These are phyloP conservation scores for Otatea glauca DNA, from an alignment of 176 grass and related monocot genomes.

Conservation along the genomic window DNA sequence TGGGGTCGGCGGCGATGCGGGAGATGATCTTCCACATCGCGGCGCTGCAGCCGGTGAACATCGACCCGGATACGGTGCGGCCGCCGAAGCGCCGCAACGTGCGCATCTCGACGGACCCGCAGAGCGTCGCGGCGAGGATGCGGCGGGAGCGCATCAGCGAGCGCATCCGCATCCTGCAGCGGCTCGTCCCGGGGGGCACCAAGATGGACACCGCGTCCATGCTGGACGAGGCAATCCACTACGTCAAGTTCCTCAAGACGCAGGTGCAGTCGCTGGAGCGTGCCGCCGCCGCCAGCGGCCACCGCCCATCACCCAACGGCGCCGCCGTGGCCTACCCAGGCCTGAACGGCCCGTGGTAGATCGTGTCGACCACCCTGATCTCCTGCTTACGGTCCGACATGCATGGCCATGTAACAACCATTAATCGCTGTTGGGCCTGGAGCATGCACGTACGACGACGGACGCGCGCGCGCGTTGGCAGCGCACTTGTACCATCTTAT, in stretches of 20 bases:
- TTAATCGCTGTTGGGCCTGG: conserved; percentile 22
- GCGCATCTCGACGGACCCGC: conserved; percentile 88
- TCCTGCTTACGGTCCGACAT: not conserved
- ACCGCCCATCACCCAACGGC: not conserved
- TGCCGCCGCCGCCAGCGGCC: conserved; percentile 50
- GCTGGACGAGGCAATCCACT: conserved; percentile 97
- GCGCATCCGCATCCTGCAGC: conserved; percentile 92
- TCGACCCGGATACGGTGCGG: conserved; percentile 75
- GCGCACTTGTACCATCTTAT: conserved; percentile 25
- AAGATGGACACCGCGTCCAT: conserved; percentile 99
- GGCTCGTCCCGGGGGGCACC: conserved; percentile 84
- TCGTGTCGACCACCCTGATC: not conserved
- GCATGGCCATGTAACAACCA: conserved; percentile 16
- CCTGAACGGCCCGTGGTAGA: conserved; percentile 46
- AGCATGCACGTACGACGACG: conserved; percentile 30
- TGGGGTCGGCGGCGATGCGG: conserved; percentile 61
- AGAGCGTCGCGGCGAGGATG: conserved; percentile 93
- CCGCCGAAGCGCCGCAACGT: conserved; percentile 93
- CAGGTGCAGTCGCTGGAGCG: conserved; percentile 87
- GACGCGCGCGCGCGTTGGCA: not conserved
- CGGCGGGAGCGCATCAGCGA: conserved; percentile 97
- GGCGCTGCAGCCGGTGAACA: conserved; percentile 92
- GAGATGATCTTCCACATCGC: conserved; percentile 96
- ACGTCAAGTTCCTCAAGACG: conserved; percentile 97
- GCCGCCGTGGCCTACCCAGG: conserved; percentile 9